phyloP scores from a whole-genome alignment of 805 yeast genomes.

The Danielia reshetovae region DNA sequence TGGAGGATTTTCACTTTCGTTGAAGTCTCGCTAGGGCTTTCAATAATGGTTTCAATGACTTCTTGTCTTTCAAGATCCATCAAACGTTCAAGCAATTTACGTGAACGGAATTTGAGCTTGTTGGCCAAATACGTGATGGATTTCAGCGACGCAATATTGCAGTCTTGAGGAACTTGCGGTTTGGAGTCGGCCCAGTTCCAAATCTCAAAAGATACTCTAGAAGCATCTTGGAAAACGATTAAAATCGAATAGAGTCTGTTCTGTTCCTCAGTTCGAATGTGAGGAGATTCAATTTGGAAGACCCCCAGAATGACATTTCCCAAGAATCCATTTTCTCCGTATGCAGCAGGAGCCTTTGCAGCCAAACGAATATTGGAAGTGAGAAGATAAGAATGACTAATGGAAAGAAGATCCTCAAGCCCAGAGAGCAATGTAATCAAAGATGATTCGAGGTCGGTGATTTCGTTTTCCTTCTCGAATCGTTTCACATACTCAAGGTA shows the following conservation, averaged over 20 bases:
- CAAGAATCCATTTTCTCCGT: slow-evolving; percentile 50
- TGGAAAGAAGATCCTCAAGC: slow-evolving; percentile 59
- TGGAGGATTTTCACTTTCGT: slow-evolving; percentile 57
- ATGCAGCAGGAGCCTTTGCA: slow-evolving; percentile 5
- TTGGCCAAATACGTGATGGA: slow-evolving; percentile 42
- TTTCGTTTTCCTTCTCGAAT: slow-evolving; percentile 11
- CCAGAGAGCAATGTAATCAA: slow-evolving; percentile 52
- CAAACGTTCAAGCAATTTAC: slow-evolving; percentile 59
- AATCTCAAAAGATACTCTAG: slow-evolving; percentile 50
- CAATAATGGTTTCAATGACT: slow-evolving; percentile 62
- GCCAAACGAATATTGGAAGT: slow-evolving; percentile 25
- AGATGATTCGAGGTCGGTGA: slow-evolving; percentile 37
- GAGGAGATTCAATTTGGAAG: slow-evolving; percentile 66
- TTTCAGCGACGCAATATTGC: slow-evolving; percentile 16
- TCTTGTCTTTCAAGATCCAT: slow-evolving; percentile 70
- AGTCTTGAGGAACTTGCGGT: slow-evolving; percentile 10
- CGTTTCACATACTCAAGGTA: slow-evolving; percentile 26
- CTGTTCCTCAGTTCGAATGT: slow-evolving; percentile 45
- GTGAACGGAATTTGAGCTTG: slow-evolving; percentile 65
- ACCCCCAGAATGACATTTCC: slow-evolving; percentile 76
- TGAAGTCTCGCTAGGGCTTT: slow-evolving; percentile 20
- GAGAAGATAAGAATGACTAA: slow-evolving; percentile 52
- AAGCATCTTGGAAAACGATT: slow-evolving; percentile 61
- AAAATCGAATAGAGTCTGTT: slow-evolving; percentile 54
- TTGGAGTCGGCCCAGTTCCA: slow-evolving; percentile 68